These are phyloP conservation scores for Fusarium oligoseptatum DNA, from an alignment of 2,329 filamentous ascomycete genomes.

Conservation along the genomic window DNA sequence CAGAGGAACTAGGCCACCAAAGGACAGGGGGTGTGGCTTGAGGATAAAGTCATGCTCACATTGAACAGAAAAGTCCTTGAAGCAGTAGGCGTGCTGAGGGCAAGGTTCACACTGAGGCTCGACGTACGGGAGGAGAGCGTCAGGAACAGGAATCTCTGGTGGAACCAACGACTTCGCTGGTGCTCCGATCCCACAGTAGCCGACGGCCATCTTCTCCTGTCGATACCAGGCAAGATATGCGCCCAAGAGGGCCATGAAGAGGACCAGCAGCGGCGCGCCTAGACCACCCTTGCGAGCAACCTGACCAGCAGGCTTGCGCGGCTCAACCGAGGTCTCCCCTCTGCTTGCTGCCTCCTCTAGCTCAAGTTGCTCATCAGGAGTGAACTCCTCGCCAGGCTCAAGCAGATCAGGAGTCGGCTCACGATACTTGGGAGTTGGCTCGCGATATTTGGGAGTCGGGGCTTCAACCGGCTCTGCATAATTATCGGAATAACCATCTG, in stretches of 20 bases:
- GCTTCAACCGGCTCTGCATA: conserved; percentile 53
- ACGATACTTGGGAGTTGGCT: conserved; percentile 48
- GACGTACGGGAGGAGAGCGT: conserved; percentile 76
- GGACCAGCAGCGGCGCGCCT: conserved; percentile 76
- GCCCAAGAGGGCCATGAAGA: conserved; percentile 77
- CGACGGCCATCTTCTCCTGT: conserved; percentile 95
- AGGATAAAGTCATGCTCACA: conserved; percentile 92
- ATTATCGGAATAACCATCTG: conserved; percentile 51
- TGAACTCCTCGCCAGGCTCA: conserved; percentile 91
- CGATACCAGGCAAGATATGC: conserved; percentile 87
- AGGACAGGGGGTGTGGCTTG: conserved; percentile 83
- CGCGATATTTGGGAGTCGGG: conserved; percentile 46
- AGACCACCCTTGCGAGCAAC: conserved; percentile 60
- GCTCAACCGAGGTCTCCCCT: conserved; percentile 62
- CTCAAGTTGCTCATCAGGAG: conserved; percentile 88
- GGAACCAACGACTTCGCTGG: conserved; percentile 66
- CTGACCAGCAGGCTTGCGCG: conserved; percentile 56
- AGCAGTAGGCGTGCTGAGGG: conserved; percentile 91
- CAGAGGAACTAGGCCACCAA: conserved; percentile 85
- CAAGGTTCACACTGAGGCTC: conserved; percentile 90
- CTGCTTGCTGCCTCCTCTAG: conserved; percentile 75
- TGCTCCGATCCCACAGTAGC: conserved; percentile 90
- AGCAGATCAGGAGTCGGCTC: conserved; percentile 56
- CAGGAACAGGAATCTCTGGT: conserved; percentile 70
- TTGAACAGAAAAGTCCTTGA: conserved; percentile 78